Percentiles rank a stretch among this genome's conserved stretches.
Evolutionary conservation across 345 rosid species (phyloP).

Genomic region (Excoecaria cochinchinensis): DNA sequence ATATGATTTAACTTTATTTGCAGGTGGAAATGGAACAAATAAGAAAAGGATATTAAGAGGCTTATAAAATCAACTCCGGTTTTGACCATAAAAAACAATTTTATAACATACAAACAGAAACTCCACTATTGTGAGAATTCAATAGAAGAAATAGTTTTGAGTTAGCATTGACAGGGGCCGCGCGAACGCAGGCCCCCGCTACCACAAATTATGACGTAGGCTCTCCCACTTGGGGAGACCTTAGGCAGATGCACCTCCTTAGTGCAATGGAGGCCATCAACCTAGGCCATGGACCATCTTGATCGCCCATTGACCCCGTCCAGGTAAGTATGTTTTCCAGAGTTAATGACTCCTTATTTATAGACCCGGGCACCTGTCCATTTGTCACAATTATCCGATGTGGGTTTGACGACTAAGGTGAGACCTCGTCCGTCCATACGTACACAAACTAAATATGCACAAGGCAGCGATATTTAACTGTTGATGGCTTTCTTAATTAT

Average conservation of each 20-base stretch:
- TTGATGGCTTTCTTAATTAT: too few species aligned
- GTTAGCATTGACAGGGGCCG: neutral
- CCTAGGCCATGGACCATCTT: neutral
- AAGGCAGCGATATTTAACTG: too few species aligned
- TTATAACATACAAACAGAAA: too few species aligned
- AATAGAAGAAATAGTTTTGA: too few species aligned
- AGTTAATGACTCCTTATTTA: neutral
- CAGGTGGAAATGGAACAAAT: too few species aligned
- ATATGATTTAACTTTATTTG: too few species aligned
- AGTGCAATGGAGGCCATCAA: neutral
- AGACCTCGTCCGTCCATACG: too few species aligned
- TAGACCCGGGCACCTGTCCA: neutral
- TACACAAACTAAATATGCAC: too few species aligned
- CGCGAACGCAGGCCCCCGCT: conserved; percentile 35
- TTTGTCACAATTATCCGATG: neutral
- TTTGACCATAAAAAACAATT: too few species aligned
- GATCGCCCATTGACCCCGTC: conserved; percentile 9
- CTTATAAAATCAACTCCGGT: too few species aligned
- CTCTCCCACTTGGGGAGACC: conserved; percentile 23
- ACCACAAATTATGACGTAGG: conserved; percentile 36
- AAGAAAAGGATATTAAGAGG: too few species aligned
- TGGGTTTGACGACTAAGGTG: neutral
- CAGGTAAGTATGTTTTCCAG: neutral
- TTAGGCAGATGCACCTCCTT: neutral
- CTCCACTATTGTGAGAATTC: too few species aligned